Conservation (phyloP, 805 yeast genomes). For the Tetrapisispora namnaoensis region DNA sequence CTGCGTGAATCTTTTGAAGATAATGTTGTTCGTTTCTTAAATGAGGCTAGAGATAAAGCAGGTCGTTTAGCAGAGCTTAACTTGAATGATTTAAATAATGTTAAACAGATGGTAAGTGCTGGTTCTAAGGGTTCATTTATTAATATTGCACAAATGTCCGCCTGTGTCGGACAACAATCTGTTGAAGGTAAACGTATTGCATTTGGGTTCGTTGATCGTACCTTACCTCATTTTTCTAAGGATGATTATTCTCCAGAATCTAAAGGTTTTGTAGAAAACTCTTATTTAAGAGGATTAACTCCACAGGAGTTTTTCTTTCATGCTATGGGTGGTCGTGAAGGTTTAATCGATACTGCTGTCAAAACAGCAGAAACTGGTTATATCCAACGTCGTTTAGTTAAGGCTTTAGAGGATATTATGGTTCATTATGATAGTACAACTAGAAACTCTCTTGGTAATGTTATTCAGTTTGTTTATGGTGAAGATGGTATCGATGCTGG, state of each 20-base stretch:
- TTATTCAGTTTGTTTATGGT: conserved; percentile 93
- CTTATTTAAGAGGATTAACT: conserved; percentile 92
- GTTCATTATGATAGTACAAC: conserved; percentile 98
- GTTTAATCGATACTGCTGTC: conserved; percentile 98
- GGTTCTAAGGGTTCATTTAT: conserved; percentile 99
- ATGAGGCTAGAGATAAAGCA: conserved; percentile 98
- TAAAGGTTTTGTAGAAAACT: conserved; percentile 94
- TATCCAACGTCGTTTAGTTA: conserved; percentile 94
- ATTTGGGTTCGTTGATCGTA: conserved; percentile 91
- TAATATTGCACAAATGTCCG: conserved; percentile 98
- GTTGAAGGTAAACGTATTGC: conserved; percentile 99
- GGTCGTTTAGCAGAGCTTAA: conserved; percentile 98
- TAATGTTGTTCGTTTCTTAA: conserved; percentile 86
- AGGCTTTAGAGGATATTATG: conserved; percentile 94
- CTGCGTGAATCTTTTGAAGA: conserved; percentile 97
- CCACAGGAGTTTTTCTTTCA: conserved; percentile 99
- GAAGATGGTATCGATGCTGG: conserved; percentile 99
- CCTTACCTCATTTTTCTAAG: conserved; percentile 94
- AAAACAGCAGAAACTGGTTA: conserved; percentile 99
- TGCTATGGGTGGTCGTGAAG: conserved; percentile 99
- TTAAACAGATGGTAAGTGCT: conserved; percentile 97
- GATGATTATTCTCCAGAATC: conserved; percentile 99
- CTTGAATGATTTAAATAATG: conserved; percentile 87
- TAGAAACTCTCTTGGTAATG: conserved; percentile 92
- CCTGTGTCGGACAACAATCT: conserved; percentile 99